A percentile compares a stretch with the other conserved stretches of the same genome.
phyloP scores from a whole-genome alignment of 2,329 filamentous ascomycete genomes.

The Fusarium brachygibbosum region DNA sequence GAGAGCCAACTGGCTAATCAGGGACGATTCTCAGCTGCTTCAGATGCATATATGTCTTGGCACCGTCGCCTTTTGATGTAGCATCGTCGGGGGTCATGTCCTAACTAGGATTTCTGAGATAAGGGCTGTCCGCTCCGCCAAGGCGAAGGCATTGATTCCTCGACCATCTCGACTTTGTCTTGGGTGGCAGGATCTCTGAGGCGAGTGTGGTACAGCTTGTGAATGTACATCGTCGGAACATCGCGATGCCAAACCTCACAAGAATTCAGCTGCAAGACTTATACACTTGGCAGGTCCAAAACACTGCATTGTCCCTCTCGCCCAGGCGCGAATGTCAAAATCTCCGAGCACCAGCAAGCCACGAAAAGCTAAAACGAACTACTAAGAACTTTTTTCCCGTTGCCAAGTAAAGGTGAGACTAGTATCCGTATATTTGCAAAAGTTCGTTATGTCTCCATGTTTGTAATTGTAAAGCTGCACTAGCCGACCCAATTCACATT shows the following conservation, averaged over 20 bases:
- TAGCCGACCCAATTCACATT: slow-evolving; percentile 12
- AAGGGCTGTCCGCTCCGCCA: slow-evolving; percentile 23
- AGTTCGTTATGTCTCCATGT: slow-evolving; percentile 8
- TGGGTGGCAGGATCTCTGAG: neutral
- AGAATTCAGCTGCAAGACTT: neutral
- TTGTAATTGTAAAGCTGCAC: slow-evolving; percentile 7
- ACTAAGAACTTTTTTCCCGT: slow-evolving; percentile 13
- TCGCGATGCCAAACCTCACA: neutral
- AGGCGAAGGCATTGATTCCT: slow-evolving; percentile 13
- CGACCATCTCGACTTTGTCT: slow-evolving; percentile 3
- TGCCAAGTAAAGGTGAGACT: slow-evolving; percentile 22
- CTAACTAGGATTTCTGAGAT: slow-evolving; percentile 33
- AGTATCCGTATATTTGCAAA: slow-evolving; percentile 19
- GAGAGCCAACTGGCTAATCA: slow-evolving; percentile 22
- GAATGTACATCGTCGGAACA: neutral
- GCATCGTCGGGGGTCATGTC: slow-evolving; percentile 29
- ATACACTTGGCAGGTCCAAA: slow-evolving; percentile 2
- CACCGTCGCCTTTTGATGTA: slow-evolving; percentile 12
- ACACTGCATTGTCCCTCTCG: neutral
- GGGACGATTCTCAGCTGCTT: slow-evolving; percentile 3
- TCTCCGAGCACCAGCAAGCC: slow-evolving; percentile 24
- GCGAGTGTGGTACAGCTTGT: neutral
- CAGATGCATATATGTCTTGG: slow-evolving; percentile 26
- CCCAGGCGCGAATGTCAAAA: slow-evolving; percentile 17
- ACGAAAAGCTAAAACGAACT: neutral